Evolutionary conservation across 768 basidiomycete genomes (phyloP).

Genomic region (Wakefieldia striispora): DNA sequence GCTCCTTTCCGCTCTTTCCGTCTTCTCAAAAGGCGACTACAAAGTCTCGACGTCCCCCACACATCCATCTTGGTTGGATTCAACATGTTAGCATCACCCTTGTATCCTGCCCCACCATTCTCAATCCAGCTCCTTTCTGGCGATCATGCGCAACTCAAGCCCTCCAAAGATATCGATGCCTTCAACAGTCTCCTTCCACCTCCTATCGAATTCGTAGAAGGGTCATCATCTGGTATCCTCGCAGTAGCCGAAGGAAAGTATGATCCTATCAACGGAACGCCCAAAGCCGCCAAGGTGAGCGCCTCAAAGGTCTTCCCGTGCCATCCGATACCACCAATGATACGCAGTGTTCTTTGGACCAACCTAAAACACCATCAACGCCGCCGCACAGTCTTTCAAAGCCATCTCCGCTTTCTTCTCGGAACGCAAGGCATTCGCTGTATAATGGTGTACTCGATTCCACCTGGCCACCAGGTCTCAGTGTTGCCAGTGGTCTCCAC

Average conservation of each 20-base stretch:
- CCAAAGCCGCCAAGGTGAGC: constrained; percentile 53
- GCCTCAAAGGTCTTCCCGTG: background rate
- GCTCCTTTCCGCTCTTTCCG: constrained; percentile 11
- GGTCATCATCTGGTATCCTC: constrained; percentile 74
- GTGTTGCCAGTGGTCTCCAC: constrained; percentile 61
- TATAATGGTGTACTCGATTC: constrained; percentile 56
- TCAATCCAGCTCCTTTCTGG: constrained; percentile 48
- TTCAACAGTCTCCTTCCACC: constrained; percentile 79
- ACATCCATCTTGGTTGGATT: constrained; percentile 8
- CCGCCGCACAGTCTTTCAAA: constrained; percentile 31
- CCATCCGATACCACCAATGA: constrained; percentile 1
- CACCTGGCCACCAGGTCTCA: constrained; percentile 54
- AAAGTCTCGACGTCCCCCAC: constrained; percentile 2
- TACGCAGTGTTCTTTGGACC: constrained; percentile 16
- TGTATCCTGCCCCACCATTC: constrained; percentile 54
- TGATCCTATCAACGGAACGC: constrained; percentile 73
- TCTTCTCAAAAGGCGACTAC: constrained; percentile 4
- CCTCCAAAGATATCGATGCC: constrained; percentile 67
- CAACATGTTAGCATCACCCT: constrained; percentile 68
- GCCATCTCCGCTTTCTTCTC: constrained; percentile 18
- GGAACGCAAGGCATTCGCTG: constrained; percentile 38
- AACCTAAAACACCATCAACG: constrained; percentile 23
- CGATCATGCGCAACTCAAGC: constrained; percentile 55
- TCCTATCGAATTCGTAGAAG: constrained; percentile 81
- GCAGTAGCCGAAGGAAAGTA: constrained; percentile 75